phyloP scores from a whole-genome alignment of 768 basidiomycete genomes.

The Kwoniella shandongensis region DNA sequence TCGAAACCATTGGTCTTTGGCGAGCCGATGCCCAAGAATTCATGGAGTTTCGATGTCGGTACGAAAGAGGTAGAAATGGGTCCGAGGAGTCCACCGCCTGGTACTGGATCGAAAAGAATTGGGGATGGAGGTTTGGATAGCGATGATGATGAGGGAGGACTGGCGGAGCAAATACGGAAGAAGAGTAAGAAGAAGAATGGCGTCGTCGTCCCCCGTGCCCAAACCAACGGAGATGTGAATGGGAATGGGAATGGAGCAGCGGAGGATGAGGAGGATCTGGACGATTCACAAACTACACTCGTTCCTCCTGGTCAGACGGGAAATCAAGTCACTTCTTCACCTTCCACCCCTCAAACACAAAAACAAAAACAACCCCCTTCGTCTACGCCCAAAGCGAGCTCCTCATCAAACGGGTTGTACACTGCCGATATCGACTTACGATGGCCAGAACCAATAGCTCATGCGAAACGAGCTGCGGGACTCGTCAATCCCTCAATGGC shows the following conservation, averaged over 20 bases:
- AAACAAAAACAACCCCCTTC: background rate
- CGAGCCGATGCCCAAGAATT: constrained; percentile 14
- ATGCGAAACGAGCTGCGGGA: constrained; percentile 55
- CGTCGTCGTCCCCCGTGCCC: no score
- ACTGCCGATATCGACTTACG: constrained; percentile 11
- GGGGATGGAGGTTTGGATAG: no score
- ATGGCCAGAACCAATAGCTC: constrained; percentile 25
- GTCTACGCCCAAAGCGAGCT: background rate
- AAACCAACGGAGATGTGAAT: background rate
- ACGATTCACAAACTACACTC: background rate
- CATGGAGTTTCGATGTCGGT: constrained; percentile 10
- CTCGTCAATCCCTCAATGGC: constrained; percentile 87
- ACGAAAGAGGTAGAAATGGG: constrained; percentile 25
- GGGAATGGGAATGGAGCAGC: background rate
- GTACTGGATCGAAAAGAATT: background rate
- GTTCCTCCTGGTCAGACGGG: background rate
- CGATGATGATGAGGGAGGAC: background rate
- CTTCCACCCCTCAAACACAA: constrained; percentile 8
- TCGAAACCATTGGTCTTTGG: constrained; percentile 20
- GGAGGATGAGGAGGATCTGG: constrained; percentile 1
- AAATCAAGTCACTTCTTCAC: no score
- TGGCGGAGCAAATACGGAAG: background rate
- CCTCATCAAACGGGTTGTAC: constrained; percentile 1
- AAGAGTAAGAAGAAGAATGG: constrained; percentile 1
- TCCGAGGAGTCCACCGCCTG: constrained; percentile 25